Evolutionary conservation across 192 early-diverging fungal genomes (phyloP), one percentile per base, ranked within the genome.

Genomic region (Backusella tuberculispora): DNA sequence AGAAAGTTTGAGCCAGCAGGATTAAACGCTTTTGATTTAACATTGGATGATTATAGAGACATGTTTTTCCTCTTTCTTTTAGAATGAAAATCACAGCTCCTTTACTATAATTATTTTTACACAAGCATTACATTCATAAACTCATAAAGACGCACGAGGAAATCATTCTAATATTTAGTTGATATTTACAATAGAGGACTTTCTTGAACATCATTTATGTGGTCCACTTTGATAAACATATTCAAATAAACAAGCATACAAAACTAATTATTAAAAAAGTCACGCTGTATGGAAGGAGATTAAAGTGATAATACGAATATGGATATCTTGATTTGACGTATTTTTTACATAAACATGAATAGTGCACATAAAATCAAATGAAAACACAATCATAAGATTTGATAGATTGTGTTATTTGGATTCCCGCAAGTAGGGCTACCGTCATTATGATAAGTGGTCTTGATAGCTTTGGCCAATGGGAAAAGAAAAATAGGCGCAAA

Each of bases 401-500:
- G 9, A 24, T 6, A 6, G 48, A 50, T 26, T 24, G 21, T 8
- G 53, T 8, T 10, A 17, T 50, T 53, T 53, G 9, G 19, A 19
- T 60, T 60, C 26, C 13, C 53, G 13, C 26, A 24, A 60, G 53
- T 26, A 10, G 26, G 24, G 24, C 21, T 60, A 24, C 21, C 53
- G 24, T 60, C 53, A 60, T 60, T 12, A 60, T 60, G 53, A 60
- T 60, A 24, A 24, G 21, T 5, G 9, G 10, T 19, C 5, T 21
- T 10, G 4, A 9, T 7, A 56, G 8, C n/a, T 56, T 56, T 21
- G 50, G 19, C 50, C 50, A 56, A 56, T 56, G 50, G 50, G 50
- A 56, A 56, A 56, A 56, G 50, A 56, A 21, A 56, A 56, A 56
- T n/a, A 56, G 50, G 50, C 50, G 50, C 19, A 56, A 8, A 56